Evolutionary conservation across 2,329 filamentous ascomycete species (phyloP).

Genomic region (Xylaria hypoxylon): DNA sequence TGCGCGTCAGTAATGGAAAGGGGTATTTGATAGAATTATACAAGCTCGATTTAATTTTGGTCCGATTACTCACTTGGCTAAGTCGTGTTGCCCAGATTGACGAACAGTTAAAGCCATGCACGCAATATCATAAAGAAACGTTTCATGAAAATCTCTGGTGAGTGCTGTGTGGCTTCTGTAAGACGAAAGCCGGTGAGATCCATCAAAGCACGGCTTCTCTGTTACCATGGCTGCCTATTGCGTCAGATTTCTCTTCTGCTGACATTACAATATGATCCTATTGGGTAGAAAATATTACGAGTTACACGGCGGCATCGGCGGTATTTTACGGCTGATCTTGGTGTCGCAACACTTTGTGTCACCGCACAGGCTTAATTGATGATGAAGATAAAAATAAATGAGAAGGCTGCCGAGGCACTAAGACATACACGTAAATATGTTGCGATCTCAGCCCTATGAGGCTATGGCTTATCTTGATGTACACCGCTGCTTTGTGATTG

Average conservation of each 20-base stretch:
- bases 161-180: conserved; percentile 1
- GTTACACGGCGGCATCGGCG: not conserved
- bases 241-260: not conserved
- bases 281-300: not conserved
- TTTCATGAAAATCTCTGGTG: not conserved
- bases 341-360: not conserved
- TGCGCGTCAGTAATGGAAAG: no score
- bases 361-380: not conserved
- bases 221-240: not conserved
- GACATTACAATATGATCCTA: conserved; percentile 1
- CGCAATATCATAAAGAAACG: no score
- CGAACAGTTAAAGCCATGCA: no score
- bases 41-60: no score
- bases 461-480: not conserved
- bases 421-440: not conserved
- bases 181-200: not conserved
- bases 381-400: not conserved
- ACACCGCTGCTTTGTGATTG: conserved; percentile 25
- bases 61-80: no score
- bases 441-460: conserved; percentile 30
- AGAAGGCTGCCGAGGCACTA: not conserved
- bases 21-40: no score
- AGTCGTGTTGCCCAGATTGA: no score
- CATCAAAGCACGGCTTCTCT: not conserved
- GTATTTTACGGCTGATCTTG: conserved; percentile 2